These are phyloP conservation scores for Aspergillus sp. DNA, from an alignment of 2,329 filamentous ascomycete species.

Conservation along the genomic window DNA sequence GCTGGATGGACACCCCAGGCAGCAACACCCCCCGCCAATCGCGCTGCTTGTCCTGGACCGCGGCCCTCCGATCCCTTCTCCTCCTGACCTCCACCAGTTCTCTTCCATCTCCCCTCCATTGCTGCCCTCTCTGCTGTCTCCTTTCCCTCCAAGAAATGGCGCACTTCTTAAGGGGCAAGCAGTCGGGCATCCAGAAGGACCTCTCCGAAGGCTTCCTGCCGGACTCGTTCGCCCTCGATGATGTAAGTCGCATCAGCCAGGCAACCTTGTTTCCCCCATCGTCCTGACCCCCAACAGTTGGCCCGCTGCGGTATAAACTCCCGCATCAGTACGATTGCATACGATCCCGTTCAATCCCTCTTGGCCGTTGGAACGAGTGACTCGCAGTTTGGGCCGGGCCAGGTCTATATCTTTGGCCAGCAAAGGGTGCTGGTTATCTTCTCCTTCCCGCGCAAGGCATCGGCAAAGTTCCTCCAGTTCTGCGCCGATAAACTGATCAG, in stretches of 20 bases:
- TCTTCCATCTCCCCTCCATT: constrained; percentile 5
- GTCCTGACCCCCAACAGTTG: constrained; percentile 35
- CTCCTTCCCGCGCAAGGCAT: constrained; percentile 59
- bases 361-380: constrained; percentile 85
- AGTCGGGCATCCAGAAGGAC: constrained; percentile 85
- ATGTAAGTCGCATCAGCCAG: constrained; percentile 44
- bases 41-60: no score
- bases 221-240: constrained; percentile 72
- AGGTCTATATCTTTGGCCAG: constrained; percentile 83
- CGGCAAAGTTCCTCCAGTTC: constrained; percentile 71
- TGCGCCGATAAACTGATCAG: constrained; percentile 76
- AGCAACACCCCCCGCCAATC: no score
- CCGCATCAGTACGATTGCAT: constrained; percentile 67
- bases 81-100: constrained; percentile 5
- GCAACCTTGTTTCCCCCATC: constrained; percentile 14
- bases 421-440: constrained; percentile 69
- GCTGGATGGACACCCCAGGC: no score
- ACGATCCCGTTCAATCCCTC: constrained; percentile 88
- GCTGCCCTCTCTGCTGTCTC: constrained; percentile 2
- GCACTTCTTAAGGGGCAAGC: constrained; percentile 80
- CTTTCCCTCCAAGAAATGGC: constrained; percentile 51
- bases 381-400: constrained; percentile 72
- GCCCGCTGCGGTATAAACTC: constrained; percentile 74
- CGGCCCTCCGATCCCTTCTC: constrained; percentile 8
- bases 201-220: constrained; percentile 71